Evolutionary conservation across 192 early-diverging fungal genomes (phyloP), one percentile per base, ranked within the genome.

Genomic region (Geranomyces michiganensis): DNA sequence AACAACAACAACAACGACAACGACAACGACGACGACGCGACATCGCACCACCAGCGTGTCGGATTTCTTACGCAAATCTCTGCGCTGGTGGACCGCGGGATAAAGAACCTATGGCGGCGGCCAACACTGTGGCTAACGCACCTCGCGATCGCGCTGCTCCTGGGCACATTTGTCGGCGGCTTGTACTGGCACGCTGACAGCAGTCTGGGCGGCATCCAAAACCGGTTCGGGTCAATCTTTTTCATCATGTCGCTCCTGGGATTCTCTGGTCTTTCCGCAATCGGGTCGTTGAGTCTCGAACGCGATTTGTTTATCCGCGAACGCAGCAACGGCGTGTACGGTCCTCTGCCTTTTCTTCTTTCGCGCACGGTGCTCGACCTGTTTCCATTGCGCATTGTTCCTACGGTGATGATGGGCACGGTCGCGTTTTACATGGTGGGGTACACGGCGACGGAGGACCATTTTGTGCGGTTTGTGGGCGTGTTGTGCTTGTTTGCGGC

Each of bases 351-450:
- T 1, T 79, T 74, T 43, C 88, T 88, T 70, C 47, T 87, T n/a
- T 46, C 44, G 15, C 58, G 64, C 49, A 59, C 91, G 22, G 30
- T 92, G 17, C 88, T 91, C 66, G 91, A 92, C 56, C 66, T 90
- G n/a, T 61, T 92, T 19, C 89, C 91, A 0, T 72, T 92, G 6
- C 75, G 91, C 26, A 78, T 91, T 12, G 24, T 92, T 21, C 91
- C 91, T 0, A 79, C 88, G 4, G 30, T 90, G 17, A 62, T 88
- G 33, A 86, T 89, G 85, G 85, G 88, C 8, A 75, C 85, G 4
- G 85, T 90, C 59, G 76, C 84, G 13, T 92, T 89, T 70, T 90
- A 76, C 36, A 89, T 92, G 89, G 88, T 91, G 60, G 90, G 90
- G 26, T 81, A 86, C 63, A 81, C 83, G 9, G 21, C 78, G 0